These are phyloP conservation scores for Perkinsus marinus DNA, from an alignment of 169 alveolate genomes.

Conservation along the genomic window DNA sequence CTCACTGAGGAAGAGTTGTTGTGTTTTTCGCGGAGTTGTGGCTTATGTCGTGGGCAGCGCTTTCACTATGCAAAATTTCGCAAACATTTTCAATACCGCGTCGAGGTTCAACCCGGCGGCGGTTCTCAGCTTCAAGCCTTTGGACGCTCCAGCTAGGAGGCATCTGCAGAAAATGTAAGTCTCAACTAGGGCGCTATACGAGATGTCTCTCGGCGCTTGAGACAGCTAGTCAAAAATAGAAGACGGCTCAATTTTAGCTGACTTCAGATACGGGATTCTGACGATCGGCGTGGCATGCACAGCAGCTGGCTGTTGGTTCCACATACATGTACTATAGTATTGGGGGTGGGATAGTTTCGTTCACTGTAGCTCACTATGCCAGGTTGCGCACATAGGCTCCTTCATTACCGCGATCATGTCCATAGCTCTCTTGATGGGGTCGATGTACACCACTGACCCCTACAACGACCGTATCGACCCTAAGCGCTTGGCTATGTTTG, in stretches of 20 bases:
- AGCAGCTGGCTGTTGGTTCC: neutral
- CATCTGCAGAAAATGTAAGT: neutral
- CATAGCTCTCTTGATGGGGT: neutral
- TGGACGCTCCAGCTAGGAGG: neutral
- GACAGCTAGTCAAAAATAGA: too few relatives aligned
- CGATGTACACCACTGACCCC: neutral
- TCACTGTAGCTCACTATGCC: neutral
- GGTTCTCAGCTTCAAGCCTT: neutral
- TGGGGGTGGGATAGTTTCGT: neutral
- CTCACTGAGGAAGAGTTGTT: neutral
- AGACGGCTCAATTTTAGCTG: neutral
- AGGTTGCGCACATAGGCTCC: neutral
- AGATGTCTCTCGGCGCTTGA: neutral
- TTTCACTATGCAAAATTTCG: neutral
- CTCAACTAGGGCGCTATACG: neutral
- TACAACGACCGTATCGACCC: neutral
- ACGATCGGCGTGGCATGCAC: neutral
- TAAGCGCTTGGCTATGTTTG: neutral
- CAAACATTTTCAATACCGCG: neutral
- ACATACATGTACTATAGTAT: neutral
- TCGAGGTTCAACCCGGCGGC: neutral
- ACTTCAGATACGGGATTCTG: neutral
- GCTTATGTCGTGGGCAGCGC: neutral
- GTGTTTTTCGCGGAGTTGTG: neutral
- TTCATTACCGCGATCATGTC: neutral